phyloP scores from a whole-genome alignment of 805 yeast genomes.

The Cyberlindnera mycetangii region DNA sequence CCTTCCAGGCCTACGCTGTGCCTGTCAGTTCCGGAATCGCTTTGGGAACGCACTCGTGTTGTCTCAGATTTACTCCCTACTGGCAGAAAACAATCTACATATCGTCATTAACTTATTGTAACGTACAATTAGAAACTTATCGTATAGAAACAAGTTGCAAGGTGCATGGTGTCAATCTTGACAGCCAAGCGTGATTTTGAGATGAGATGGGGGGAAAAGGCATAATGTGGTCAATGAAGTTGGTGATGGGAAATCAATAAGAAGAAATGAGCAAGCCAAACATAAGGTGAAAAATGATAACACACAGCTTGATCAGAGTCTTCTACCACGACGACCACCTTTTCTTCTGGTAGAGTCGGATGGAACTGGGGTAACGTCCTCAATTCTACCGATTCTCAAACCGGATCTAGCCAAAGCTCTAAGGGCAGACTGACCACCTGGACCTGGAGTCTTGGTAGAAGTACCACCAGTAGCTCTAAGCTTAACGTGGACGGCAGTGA shows the following conservation, averaged over 20 bases:
- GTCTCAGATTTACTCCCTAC: too few relatives aligned
- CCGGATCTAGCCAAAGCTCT: conserved; percentile 99
- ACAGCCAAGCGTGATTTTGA: conserved; percentile 8
- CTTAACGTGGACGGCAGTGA: conserved; percentile 98
- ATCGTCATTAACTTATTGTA: conserved; percentile 18
- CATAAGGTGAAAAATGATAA: not conserved
- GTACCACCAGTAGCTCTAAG: conserved; percentile 99
- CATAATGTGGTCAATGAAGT: not conserved
- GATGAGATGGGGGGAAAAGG: conserved; percentile 3
- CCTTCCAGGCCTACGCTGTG: too few relatives aligned
- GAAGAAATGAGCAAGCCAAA: conserved; percentile 11
- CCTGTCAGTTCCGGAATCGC: too few relatives aligned
- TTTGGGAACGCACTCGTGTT: too few relatives aligned
- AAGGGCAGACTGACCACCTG: conserved; percentile 99
- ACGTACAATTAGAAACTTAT: conserved; percentile 32
- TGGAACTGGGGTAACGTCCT: conserved; percentile 99
- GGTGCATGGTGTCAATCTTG: conserved; percentile 9
- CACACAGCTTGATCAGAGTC: conserved; percentile 57
- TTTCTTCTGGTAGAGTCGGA: conserved; percentile 99
- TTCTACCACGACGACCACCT: conserved; percentile 99
- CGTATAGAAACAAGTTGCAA: conserved; percentile 26
- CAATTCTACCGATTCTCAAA: conserved; percentile 99
- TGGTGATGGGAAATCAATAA: conserved; percentile 2
- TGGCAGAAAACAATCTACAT: too few relatives aligned
- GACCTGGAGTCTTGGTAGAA: conserved; percentile 99